Percentiles rank a stretch among this genome's conserved stretches.
Conservation (phyloP, 371 early-diverging fungal species). For the Apophysomyces ossiformis region DNA sequence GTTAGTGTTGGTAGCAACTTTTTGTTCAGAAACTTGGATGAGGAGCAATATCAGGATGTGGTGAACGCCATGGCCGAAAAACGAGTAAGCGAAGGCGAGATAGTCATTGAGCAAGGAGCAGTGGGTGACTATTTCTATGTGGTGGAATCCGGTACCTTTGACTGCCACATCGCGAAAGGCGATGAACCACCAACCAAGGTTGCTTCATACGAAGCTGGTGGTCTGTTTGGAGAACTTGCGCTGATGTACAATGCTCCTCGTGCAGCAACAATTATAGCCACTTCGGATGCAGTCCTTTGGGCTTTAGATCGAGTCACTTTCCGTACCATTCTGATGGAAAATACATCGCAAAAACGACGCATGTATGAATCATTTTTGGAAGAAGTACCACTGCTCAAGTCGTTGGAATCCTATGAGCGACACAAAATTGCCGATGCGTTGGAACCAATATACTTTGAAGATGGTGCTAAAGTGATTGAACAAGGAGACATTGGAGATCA, state of each 20-base stretch:
- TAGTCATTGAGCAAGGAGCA: constrained; percentile 92
- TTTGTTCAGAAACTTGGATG: constrained; percentile 89
- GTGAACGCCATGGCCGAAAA: constrained; percentile 80
- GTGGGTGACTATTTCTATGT: constrained; percentile 98
- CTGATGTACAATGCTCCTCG: constrained; percentile 88
- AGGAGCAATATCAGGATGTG: constrained; percentile 13
- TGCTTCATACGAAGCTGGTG: constrained; percentile 65
- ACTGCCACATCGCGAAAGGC: constrained; percentile 77
- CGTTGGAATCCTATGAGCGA: constrained; percentile 68
- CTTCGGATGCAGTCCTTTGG: constrained; percentile 71
- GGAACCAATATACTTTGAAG: constrained; percentile 65
- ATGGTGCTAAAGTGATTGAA: constrained; percentile 65
- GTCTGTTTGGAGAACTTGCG: constrained; percentile 85
- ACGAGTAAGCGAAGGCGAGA: constrained; percentile 65
- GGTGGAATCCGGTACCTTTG: constrained; percentile 92
- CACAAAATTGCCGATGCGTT: constrained; percentile 81
- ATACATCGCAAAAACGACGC: constrained; percentile 66
- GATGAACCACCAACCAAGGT: constrained; percentile 52
- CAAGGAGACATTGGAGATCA: constrained; percentile 69
- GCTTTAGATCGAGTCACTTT: constrained; percentile 82
- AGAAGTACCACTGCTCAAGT: constrained; percentile 65
- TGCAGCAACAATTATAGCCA: constrained; percentile 81
- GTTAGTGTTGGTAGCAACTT: constrained; percentile 83
- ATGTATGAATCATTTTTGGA: constrained; percentile 79
- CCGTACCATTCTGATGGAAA: constrained; percentile 73